Conservation (phyloP, 2,329 filamentous ascomycete genomes). For the Xylaria multiplex region DNA sequence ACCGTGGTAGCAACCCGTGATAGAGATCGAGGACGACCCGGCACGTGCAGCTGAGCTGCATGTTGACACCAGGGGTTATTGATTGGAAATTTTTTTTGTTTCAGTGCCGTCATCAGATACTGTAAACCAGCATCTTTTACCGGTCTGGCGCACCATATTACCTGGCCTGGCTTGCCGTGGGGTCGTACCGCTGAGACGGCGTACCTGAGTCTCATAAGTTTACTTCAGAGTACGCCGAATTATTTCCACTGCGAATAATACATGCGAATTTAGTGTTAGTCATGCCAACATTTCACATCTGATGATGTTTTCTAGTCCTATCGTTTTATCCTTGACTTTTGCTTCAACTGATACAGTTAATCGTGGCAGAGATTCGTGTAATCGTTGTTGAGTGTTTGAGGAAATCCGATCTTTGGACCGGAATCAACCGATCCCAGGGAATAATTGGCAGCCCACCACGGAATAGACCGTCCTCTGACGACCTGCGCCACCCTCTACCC, state of each 20-base stretch:
- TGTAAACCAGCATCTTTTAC: conserved; percentile 1
- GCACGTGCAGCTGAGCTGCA: conserved; percentile 29
- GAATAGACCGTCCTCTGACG: conserved; percentile 20
- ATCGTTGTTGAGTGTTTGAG: conserved; percentile 20
- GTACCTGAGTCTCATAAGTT: background rate
- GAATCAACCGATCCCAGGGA: conserved; percentile 11
- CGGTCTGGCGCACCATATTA: background rate
- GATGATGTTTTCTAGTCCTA: background rate
- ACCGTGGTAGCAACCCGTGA: conserved; percentile 24
- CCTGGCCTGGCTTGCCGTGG: too few relatives aligned
- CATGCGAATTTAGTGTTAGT: background rate
- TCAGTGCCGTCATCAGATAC: conserved; percentile 1
- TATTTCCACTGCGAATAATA: too few relatives aligned
- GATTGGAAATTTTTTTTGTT: conserved; percentile 3
- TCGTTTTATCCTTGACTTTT: conserved; percentile 4
- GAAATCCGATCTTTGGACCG: conserved; percentile 20
- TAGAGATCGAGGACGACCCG: conserved; percentile 18
- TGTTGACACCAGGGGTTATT: conserved; percentile 10
- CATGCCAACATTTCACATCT: background rate
- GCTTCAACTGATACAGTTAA: conserved; percentile 7
- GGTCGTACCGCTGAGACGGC: background rate
- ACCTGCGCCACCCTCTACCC: conserved; percentile 23
- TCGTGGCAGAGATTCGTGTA: background rate
- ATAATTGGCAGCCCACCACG: conserved; percentile 20
- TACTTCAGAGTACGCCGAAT: too few relatives aligned